phyloP scores from a whole-genome alignment of 2,329 filamentous ascomycete genomes.

The Alternaria longipes region DNA sequence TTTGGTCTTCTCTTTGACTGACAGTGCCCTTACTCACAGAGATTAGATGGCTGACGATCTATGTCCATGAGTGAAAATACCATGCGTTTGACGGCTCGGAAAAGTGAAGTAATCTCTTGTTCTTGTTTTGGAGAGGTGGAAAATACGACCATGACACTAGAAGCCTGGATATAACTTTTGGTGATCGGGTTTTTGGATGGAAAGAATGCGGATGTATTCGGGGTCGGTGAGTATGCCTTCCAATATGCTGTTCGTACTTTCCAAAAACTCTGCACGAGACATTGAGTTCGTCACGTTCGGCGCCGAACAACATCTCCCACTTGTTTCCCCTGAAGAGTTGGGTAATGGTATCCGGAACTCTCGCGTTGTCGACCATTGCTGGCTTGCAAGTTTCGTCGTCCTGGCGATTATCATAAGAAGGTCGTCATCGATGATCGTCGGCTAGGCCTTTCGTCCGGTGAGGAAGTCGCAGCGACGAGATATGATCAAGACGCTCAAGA shows the following conservation, averaged over 20 bases:
- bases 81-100: not conserved
- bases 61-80: not conserved
- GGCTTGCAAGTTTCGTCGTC: conserved; percentile 51
- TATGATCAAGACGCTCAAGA: conserved; percentile 51
- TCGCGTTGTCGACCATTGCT: conserved; percentile 53
- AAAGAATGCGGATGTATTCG: not conserved
- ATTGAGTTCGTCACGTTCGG: no score
- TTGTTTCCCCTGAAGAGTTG: no score
- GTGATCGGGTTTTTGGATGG: not conserved
- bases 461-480: conserved; percentile 46
- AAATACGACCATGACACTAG: not conserved
- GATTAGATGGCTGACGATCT: not conserved
- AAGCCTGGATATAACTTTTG: no score
- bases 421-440: conserved; percentile 50
- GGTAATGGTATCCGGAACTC: conserved; percentile 39
- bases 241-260: no score
- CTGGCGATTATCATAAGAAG: conserved; percentile 56
- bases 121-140: not conserved
- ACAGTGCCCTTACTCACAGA: not conserved
- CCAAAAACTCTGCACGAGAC: no score
- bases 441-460: conserved; percentile 44
- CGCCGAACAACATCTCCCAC: no score
- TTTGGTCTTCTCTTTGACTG: not conserved
- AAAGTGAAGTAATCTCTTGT: conserved; percentile 12
- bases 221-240: not conserved